Evolutionary conservation across 1,284 basidiomycete species (phyloP).

Genomic region (Heterobasidion annosum): DNA sequence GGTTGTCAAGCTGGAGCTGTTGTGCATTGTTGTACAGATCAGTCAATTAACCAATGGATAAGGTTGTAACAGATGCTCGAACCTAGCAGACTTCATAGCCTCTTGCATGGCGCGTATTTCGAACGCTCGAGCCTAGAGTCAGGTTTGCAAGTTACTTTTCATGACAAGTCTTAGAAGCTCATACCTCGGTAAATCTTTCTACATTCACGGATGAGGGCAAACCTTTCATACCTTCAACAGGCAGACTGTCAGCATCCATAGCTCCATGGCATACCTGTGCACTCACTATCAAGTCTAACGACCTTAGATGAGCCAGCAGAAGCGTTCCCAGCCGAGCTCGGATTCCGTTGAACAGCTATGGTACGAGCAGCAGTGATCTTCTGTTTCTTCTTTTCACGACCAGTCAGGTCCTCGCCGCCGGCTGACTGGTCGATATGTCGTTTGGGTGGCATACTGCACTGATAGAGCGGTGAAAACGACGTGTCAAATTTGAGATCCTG

Average conservation of each 20-base stretch:
- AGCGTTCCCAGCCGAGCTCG: constrained; percentile 18
- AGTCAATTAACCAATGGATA: background rate
- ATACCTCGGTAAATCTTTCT: constrained; percentile 80
- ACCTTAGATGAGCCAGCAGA: constrained; percentile 30
- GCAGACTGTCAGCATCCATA: background rate
- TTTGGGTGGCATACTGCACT: constrained; percentile 37
- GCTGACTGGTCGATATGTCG: constrained; percentile 32
- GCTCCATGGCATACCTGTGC: background rate
- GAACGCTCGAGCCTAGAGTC: constrained; percentile 63
- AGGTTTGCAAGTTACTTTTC: constrained; percentile 1
- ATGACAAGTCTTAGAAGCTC: background rate
- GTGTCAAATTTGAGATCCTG: too few relatives aligned
- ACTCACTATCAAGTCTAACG: constrained; percentile 31
- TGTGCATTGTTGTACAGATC: background rate
- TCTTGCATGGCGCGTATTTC: constrained; percentile 85
- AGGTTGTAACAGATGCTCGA: constrained; percentile 9
- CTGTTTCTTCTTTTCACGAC: constrained; percentile 58
- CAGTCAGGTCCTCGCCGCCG: constrained; percentile 22
- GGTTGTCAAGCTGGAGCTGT: constrained; percentile 48
- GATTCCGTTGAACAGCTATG: constrained; percentile 46
- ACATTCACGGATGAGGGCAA: constrained; percentile 76
- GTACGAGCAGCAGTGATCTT: constrained; percentile 56
- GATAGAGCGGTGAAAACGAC: background rate
- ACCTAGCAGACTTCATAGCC: constrained; percentile 77
- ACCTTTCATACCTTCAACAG: constrained; percentile 37